A percentile compares a stretch with the other conserved stretches of the same genome.
Evolutionary conservation across 192 early-diverging fungal species (phyloP).

Genomic region (Ambispora gerdemannii): DNA sequence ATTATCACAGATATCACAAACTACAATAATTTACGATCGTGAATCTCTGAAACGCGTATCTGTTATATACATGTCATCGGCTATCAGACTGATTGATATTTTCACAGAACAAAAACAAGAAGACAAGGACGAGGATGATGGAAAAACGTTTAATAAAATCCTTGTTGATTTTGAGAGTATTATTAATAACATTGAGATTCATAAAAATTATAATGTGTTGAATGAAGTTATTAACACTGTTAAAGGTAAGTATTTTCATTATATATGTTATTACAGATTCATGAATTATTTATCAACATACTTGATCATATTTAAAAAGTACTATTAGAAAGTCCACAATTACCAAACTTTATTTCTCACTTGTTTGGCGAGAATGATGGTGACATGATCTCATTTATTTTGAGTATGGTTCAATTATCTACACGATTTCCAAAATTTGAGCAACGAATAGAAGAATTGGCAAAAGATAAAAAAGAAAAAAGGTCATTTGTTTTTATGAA

Average conservation of each 20-base stretch:
- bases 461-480: not conserved
- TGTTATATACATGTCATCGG: not conserved
- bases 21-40: slow-evolving; percentile 20
- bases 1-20: too few relatives aligned
- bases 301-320: not conserved
- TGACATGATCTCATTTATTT: slow-evolving; percentile 23
- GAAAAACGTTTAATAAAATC: too few relatives aligned
- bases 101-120: not conserved
- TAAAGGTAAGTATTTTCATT: slow-evolving; percentile 26
- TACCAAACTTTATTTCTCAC: slow-evolving; percentile 14
- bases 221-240: not conserved
- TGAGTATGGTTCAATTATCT: slow-evolving; percentile 13
- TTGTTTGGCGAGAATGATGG: slow-evolving; percentile 32
- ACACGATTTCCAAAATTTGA: not conserved
- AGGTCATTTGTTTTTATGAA: not conserved
- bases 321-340: not conserved
- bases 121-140: not conserved
- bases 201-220: not conserved
- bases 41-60: slow-evolving; percentile 26
- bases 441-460: not conserved
- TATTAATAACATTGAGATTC: not conserved
- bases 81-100: not conserved
- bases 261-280: not conserved
- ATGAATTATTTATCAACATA: not conserved
- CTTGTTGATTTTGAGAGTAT: too few relatives aligned